Conservation (phyloP, 2,329 filamentous ascomycete species). For the Fusarium falciforme region DNA sequence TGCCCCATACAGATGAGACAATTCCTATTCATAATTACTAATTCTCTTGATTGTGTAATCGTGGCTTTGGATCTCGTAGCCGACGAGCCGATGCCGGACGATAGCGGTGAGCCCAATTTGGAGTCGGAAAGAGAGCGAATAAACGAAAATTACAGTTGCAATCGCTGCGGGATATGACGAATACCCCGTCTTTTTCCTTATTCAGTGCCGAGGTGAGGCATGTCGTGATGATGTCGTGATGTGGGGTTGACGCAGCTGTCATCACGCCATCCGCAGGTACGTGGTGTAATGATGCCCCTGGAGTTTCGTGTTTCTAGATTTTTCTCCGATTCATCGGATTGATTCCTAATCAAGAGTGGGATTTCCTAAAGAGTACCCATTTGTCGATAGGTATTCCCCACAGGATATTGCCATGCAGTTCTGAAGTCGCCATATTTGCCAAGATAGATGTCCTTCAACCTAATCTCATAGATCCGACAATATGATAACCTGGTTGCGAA, state of each 20-base stretch:
- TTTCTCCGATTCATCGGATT: not conserved
- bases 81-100: constrained; percentile 1
- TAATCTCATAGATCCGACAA: not conserved
- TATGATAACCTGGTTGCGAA: not conserved
- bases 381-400: not conserved
- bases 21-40: not conserved
- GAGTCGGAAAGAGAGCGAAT: not conserved
- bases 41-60: not conserved
- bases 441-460: not conserved
- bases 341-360: not conserved
- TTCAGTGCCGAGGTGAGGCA: not conserved
- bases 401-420: not conserved
- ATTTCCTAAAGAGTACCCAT: not conserved
- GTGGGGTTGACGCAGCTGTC: not conserved
- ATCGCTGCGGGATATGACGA: constrained; percentile 1
- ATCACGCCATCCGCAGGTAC: constrained; percentile 1
- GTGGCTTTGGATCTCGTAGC: not conserved
- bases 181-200: not conserved
- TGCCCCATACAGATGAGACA: not conserved
- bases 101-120: not conserved
- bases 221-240: constrained; percentile 5
- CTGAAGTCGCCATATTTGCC: not conserved
- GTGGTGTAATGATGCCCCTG: not conserved
- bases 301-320: not conserved
- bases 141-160: not conserved